Percentiles rank a stretch among this genome's conserved stretches.
These are phyloP conservation scores for Isoetes taiwanensis DNA, from an alignment of 75 land plant species.

Conservation along the genomic window DNA sequence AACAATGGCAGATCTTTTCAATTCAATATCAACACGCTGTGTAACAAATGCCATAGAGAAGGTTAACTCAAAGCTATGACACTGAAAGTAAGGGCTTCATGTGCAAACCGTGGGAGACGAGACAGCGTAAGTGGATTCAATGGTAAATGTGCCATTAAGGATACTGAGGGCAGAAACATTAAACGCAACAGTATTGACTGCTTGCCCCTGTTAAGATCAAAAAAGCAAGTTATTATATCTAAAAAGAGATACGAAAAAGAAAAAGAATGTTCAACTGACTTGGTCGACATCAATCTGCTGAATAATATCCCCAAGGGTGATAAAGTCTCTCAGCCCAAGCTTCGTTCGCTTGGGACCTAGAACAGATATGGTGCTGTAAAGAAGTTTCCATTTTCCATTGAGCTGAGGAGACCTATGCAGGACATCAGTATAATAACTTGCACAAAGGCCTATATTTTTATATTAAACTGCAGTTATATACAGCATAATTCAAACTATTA, in stretches of 20 bases:
- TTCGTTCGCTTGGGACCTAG: slow-evolving; percentile 79
- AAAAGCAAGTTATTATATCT: background rate
- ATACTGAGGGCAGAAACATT: slow-evolving; percentile 51
- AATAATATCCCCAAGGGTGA: slow-evolving; percentile 62
- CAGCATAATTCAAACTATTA: too few species aligned
- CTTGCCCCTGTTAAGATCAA: slow-evolving; percentile 39
- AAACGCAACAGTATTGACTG: slow-evolving; percentile 60
- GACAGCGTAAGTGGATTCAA: slow-evolving; percentile 67
- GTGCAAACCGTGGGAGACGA: slow-evolving; percentile 48
- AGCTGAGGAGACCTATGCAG: slow-evolving; percentile 45
- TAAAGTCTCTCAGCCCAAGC: slow-evolving; percentile 80
- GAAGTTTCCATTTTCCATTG: slow-evolving; percentile 69
- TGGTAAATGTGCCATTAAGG: slow-evolving; percentile 61
- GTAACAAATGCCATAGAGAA: background rate
- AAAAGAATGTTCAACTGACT: too few species aligned
- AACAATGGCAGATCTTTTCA: slow-evolving; percentile 47
- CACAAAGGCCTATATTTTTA: too few species aligned
- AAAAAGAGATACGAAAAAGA: background rate
- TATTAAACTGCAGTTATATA: too few species aligned
- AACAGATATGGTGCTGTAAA: slow-evolving; percentile 84
- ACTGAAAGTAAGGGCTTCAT: background rate
- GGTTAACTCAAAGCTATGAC: background rate
- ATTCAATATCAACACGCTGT: slow-evolving; percentile 62
- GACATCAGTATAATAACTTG: too few species aligned
- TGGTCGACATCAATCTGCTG: slow-evolving; percentile 53